phyloP scores from a whole-genome alignment of 495 filamentous ascomycete genomes.

The Glonium stellatum region DNA sequence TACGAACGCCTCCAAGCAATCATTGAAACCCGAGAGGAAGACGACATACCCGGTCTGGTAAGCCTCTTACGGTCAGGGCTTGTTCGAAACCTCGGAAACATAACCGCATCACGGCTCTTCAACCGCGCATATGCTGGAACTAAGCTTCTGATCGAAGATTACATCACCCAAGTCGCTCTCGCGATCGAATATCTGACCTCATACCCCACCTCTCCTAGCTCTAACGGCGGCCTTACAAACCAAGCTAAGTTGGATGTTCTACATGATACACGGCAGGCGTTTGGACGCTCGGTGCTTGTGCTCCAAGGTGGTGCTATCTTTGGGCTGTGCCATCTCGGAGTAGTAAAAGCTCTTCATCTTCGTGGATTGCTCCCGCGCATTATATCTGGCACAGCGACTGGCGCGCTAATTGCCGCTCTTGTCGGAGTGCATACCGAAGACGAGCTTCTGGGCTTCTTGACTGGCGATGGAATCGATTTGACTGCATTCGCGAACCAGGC shows the following conservation, averaged over 20 bases:
- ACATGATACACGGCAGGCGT: conserved; percentile 84
- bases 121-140: conserved; percentile 82
- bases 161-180: conserved; percentile 73
- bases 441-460: conserved; percentile 69
- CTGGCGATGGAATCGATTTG: conserved; percentile 73
- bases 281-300: conserved; percentile 78
- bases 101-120: conserved; percentile 75
- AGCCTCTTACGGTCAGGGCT: conserved; percentile 79
- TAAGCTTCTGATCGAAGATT: conserved; percentile 85
- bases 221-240: conserved; percentile 57
- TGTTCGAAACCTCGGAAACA: conserved; percentile 86
- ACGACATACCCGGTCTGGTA: conserved; percentile 66
- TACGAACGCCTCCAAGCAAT: conserved; percentile 66
- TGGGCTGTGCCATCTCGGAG: conserved; percentile 82
- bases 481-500: conserved; percentile 56
- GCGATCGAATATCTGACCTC: conserved; percentile 70
- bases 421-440: conserved; percentile 86
- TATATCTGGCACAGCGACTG: conserved; percentile 84
- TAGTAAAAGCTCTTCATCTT: conserved; percentile 80
- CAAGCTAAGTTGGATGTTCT: conserved; percentile 83
- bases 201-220: conserved; percentile 55
- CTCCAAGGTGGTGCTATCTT: conserved; percentile 90
- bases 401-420: conserved; percentile 82
- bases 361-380: conserved; percentile 81
- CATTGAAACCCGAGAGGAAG: conserved; percentile 63